Conservation (phyloP, 2,329 filamentous ascomycete genomes). For the Cryphonectria nitschkei region DNA sequence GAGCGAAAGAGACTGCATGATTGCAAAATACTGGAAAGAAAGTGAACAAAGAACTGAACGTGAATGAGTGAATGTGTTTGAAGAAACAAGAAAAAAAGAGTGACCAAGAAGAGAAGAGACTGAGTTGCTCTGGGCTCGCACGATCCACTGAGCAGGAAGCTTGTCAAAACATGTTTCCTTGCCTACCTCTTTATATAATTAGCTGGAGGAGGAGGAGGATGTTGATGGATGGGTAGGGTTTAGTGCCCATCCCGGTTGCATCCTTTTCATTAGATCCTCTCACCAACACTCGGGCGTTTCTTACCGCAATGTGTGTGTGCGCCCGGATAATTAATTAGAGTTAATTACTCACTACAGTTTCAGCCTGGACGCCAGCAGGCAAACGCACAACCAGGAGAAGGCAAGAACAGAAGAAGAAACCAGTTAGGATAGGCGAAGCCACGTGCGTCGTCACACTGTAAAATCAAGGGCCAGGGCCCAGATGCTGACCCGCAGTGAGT, state of each 20-base stretch:
- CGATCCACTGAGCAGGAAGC: not conserved
- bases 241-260: not conserved
- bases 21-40: not conserved
- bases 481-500: not conserved
- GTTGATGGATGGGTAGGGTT: not conserved
- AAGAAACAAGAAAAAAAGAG: not conserved
- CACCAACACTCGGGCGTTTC: not conserved
- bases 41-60: not conserved
- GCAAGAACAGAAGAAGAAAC: not conserved
- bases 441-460: not conserved
- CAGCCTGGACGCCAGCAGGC: conserved; percentile 3
- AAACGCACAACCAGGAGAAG: not conserved
- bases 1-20: conserved; percentile 15
- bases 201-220: not conserved
- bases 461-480: not conserved
- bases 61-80: not conserved
- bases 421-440: conserved; percentile 3
- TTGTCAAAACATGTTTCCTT: not conserved
- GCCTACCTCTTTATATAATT: not conserved
- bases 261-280: conserved; percentile 9
- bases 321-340: not conserved
- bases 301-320: not conserved
- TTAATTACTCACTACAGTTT: not conserved
- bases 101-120: not conserved
- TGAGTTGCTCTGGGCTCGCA: not conserved